A percentile compares a stretch with the other conserved stretches of the same genome.
These are phyloP conservation scores for Kluyveromyces siamensis DNA, from an alignment of 805 yeast genomes.

Conservation along the genomic window DNA sequence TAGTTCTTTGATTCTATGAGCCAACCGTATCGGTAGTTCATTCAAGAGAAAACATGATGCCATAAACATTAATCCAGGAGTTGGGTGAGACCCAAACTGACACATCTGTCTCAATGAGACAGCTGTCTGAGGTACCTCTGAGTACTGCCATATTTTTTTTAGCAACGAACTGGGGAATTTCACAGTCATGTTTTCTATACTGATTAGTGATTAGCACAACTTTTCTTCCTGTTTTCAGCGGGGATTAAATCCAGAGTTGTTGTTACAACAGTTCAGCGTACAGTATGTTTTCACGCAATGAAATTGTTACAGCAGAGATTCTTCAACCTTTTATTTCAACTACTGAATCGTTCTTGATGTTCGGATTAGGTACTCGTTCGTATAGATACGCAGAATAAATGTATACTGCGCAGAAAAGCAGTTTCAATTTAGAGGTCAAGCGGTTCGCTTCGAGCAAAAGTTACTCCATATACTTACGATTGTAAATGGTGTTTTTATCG, in stretches of 20 bases:
- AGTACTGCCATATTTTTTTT: conserved; percentile 45
- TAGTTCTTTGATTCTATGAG: conserved; percentile 76
- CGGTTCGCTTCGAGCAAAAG: too few relatives aligned
- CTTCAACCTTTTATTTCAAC: neutral
- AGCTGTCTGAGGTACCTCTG: conserved; percentile 72
- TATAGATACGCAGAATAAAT: too few relatives aligned
- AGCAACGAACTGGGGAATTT: conserved; percentile 30
- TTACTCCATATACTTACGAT: too few relatives aligned
- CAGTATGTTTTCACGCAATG: neutral
- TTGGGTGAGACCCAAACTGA: conserved; percentile 74
- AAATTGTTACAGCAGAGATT: neutral
- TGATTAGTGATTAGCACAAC: neutral
- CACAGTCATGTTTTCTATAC: neutral
- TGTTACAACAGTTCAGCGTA: neutral
- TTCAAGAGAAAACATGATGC: conserved; percentile 81
- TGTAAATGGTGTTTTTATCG: too few relatives aligned
- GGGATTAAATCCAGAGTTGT: neutral
- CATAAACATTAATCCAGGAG: conserved; percentile 67
- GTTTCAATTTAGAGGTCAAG: too few relatives aligned
- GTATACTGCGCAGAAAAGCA: too few relatives aligned
- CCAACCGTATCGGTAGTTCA: conserved; percentile 79
- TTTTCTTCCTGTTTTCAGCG: neutral
- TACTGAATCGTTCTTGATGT: too few relatives aligned
- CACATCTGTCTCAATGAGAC: conserved; percentile 85
- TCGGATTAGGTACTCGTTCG: neutral